Evolutionary conservation across 768 basidiomycete species (phyloP).

Genomic region (Cubamyces lactineus): DNA sequence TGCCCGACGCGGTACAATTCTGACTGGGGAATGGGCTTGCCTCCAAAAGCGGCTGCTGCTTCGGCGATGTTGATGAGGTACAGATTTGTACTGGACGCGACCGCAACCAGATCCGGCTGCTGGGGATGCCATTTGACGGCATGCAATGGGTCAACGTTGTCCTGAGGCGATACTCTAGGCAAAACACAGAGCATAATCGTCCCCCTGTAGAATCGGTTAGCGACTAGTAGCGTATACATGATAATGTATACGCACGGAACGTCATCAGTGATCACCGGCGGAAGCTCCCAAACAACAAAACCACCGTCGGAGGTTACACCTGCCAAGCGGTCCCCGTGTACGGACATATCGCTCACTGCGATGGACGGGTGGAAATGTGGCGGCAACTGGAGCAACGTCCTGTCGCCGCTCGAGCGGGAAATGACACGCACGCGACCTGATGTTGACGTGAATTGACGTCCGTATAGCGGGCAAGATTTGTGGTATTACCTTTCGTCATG

Average conservation of each 20-base stretch:
- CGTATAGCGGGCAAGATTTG: background rate
- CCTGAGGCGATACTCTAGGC: slow-evolving; percentile 63
- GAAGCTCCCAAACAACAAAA: slow-evolving; percentile 87
- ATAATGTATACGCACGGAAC: slow-evolving; percentile 63
- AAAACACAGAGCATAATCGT: slow-evolving; percentile 68
- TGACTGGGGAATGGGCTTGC: slow-evolving; percentile 67
- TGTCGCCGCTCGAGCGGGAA: slow-evolving; percentile 85
- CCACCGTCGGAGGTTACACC: slow-evolving; percentile 89
- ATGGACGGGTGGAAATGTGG: slow-evolving; percentile 60
- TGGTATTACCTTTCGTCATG: slow-evolving; percentile 73
- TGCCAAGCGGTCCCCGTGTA: slow-evolving; percentile 78
- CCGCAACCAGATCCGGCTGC: slow-evolving; percentile 75
- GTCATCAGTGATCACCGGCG: slow-evolving; percentile 82
- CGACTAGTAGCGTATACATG: slow-evolving; percentile 3
- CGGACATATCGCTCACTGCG: slow-evolving; percentile 85
- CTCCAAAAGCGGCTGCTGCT: slow-evolving; percentile 60
- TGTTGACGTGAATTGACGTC: background rate
- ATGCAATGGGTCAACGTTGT: slow-evolving; percentile 63
- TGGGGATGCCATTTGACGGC: slow-evolving; percentile 91
- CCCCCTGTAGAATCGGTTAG: slow-evolving; percentile 48
- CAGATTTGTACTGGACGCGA: slow-evolving; percentile 78
- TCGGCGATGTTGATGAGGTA: slow-evolving; percentile 75
- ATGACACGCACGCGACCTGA: slow-evolving; percentile 84
- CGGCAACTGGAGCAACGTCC: slow-evolving; percentile 79
- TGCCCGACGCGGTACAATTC: slow-evolving; percentile 72